Conservation (phyloP, 192 early-diverging fungal genomes). For the Pilaira anomala region DNA sequence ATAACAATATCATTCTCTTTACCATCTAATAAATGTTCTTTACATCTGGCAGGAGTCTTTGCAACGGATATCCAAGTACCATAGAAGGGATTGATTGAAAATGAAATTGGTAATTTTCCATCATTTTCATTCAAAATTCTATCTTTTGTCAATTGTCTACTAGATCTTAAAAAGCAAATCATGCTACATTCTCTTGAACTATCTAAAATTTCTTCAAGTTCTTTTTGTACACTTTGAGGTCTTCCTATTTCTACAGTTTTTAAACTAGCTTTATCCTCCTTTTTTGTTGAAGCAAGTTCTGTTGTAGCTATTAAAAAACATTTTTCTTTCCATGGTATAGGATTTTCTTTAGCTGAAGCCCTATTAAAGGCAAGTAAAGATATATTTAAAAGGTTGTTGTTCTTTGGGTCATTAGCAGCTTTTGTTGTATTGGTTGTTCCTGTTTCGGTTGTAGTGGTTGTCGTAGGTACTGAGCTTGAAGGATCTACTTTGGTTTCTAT, state of each 20-base stretch:
- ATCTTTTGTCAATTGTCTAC: conserved; percentile 7
- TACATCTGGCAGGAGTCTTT: conserved; percentile 19
- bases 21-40: conserved; percentile 30
- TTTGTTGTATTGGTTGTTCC: not conserved
- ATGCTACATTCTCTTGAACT: conserved; percentile 29
- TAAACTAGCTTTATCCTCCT: not conserved
- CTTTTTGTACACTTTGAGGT: conserved; percentile 2
- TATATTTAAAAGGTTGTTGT: not conserved
- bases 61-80: conserved; percentile 31
- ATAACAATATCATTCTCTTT: not conserved
- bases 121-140: conserved; percentile 4
- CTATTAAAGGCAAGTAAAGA: conserved; percentile 6
- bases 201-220: conserved; percentile 19
- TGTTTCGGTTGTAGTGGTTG: not conserved
- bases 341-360: not conserved
- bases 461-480: too few species aligned
- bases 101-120: not conserved
- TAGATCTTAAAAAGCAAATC: conserved; percentile 35
- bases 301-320: conserved; percentile 25
- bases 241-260: too few species aligned
- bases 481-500: not conserved
- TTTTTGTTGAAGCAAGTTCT: not conserved
- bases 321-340: conserved; percentile 29
- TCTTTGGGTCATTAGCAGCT: not conserved
- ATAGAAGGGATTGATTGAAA: conserved; percentile 34